These are phyloP conservation scores for Aspergillus ruber DNA, from an alignment of 2,329 filamentous ascomycete genomes.

Conservation along the genomic window DNA sequence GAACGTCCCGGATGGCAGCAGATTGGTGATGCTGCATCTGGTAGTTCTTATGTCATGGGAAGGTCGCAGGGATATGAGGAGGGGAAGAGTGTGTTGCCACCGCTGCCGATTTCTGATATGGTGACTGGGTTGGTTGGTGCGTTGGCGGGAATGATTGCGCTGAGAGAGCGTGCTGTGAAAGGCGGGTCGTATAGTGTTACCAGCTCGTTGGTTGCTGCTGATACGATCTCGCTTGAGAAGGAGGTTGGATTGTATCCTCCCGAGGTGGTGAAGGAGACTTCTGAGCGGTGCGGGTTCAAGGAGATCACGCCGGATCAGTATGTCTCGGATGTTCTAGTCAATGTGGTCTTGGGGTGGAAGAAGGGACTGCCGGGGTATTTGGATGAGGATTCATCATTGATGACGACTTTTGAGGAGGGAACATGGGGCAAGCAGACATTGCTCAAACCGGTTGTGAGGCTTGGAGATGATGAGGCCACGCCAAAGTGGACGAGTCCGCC, in stretches of 20 bases:
- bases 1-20: constrained; percentile 46
- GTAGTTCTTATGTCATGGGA: constrained; percentile 29
- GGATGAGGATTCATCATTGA: constrained; percentile 4
- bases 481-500: constrained; percentile 6
- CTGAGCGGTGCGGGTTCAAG: constrained; percentile 8
- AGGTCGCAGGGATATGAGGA: constrained; percentile 19
- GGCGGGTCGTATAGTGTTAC: constrained; percentile 15
- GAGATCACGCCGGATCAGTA: constrained; percentile 14
- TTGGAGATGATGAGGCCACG: constrained; percentile 6
- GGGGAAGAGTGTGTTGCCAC: constrained; percentile 6
- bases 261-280: constrained; percentile 12
- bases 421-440: constrained; percentile 5
- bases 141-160: constrained; percentile 4
- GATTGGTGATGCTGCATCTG: constrained; percentile 39
- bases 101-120: constrained; percentile 9
- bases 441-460: constrained; percentile 7
- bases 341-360: constrained; percentile 21
- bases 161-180: constrained; percentile 2
- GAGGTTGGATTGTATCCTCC: constrained; percentile 28
- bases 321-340: constrained; percentile 18
- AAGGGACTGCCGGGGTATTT: constrained; percentile 5
- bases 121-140: constrained; percentile 7
- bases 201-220: constrained; percentile 25
- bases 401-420: constrained; percentile 6
- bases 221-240: constrained; percentile 22